These are phyloP conservation scores for Cadophora gregata DNA, from an alignment of 2,329 filamentous ascomycete genomes.

Conservation along the genomic window DNA sequence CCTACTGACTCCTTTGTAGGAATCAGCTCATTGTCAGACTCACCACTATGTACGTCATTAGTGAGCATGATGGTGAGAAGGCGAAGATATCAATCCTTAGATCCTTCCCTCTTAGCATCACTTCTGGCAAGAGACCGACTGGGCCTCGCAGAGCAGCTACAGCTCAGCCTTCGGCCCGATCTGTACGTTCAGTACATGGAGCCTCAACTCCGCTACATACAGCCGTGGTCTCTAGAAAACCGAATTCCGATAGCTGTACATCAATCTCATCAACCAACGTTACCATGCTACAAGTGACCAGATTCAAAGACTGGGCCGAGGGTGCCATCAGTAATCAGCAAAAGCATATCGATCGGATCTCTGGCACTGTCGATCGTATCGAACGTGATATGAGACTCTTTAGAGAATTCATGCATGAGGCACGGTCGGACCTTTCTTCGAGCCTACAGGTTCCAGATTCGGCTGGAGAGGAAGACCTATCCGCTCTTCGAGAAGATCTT, in stretches of 20 bases:
- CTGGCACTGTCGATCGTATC: conserved; percentile 36
- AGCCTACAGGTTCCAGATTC: not conserved
- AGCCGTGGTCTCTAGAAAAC: not conserved
- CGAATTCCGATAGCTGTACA: not conserved
- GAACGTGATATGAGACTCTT: conserved; percentile 41
- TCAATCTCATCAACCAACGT: not conserved
- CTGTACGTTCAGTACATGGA: not conserved
- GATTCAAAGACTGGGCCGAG: conserved; percentile 40
- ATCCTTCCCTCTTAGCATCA: conserved; percentile 32
- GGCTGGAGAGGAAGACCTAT: conserved; percentile 7
- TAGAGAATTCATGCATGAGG: conserved; percentile 42
- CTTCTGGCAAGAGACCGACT: conserved; percentile 17
- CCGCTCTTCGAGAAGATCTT: conserved; percentile 23
- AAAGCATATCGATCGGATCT: conserved; percentile 43
- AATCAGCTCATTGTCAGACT: conserved; percentile 41
- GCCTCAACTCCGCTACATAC: not conserved
- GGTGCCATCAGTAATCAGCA: conserved; percentile 38
- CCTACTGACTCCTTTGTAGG: conserved; percentile 27
- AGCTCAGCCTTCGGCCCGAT: conserved; percentile 19
- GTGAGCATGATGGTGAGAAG: conserved; percentile 33
- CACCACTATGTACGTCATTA: conserved; percentile 37
- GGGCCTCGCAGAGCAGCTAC: conserved; percentile 23
- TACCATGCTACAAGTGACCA: conserved; percentile 18
- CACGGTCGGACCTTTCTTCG: conserved; percentile 36
- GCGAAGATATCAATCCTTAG: conserved; percentile 34